Evolutionary conservation across 352 stramenopile genomes (phyloP), one percentile per base, ranked within the genome.

Genomic region (Phytophthora pluvialis): DNA sequence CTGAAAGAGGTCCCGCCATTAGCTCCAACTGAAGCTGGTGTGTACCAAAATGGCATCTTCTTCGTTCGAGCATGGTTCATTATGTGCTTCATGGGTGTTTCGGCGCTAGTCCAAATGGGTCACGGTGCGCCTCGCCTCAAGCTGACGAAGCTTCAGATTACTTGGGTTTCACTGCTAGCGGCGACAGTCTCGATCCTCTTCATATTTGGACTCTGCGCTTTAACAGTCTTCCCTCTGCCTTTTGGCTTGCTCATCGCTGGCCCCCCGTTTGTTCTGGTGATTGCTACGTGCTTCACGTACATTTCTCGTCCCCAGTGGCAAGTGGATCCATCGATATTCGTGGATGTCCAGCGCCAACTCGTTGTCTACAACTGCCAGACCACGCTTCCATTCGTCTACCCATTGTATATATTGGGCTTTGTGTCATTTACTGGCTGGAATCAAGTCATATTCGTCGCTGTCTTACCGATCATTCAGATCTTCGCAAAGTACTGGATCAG

Each of bases 361-460:
- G 47, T 54, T 2, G 53, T 74, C 5, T 55, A 70, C 11, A 25
- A 59, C 9, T 63, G 60, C 21, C 60, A 71, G 25, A 47, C 58
- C 3, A 54, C 35, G 2, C 54, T 74, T 18, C 55, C 67, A 0
- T 50, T 86, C 53, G 54, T 83, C 4, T 89, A 85, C 38, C 70
- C 70, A 3, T 15, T 80, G 40, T 89, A 79, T 54, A 81, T 78
- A 26, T 72, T 71, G 5, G 67, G 63, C 0, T 80, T 83, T 18
- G 56, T 75, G 3, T 50, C 54, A 25, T 54, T 81, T 15, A 42
- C 33, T 1, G 28, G 64, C 1, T 39, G 21, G 11, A 11, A 71
- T 4, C 73, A 85, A 43, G 67, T 67, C 0, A n/a, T 55, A 0
- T 85, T 77, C 33, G 57, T 81, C 3, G 13, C 72, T 5, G 5